Conservation (phyloP, 345 rosid species). For the Noccaea caerulescens region DNA sequence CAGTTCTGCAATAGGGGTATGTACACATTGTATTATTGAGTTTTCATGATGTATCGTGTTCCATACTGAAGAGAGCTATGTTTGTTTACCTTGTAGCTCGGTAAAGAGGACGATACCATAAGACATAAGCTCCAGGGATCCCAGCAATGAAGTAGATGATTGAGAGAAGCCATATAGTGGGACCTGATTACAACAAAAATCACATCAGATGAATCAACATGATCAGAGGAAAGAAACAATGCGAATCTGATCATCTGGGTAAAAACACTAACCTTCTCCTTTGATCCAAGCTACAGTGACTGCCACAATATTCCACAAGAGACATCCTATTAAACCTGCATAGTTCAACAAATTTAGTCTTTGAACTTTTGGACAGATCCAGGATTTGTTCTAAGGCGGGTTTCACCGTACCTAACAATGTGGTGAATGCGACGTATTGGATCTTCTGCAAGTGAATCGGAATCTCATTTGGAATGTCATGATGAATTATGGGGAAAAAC, state of each 20-base stretch:
- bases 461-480: slow-evolving; percentile 90
- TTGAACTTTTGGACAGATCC: slow-evolving; percentile 7
- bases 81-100: slow-evolving; percentile 85
- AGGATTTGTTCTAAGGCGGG: slow-evolving; percentile 9
- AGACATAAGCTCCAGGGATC: slow-evolving; percentile 83
- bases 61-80: slow-evolving; percentile 13
- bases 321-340: slow-evolving; percentile 81
- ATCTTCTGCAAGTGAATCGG: slow-evolving; percentile 87
- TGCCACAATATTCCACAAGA: slow-evolving; percentile 87
- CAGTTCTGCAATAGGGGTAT: slow-evolving; percentile 72
- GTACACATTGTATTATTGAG: slow-evolving; percentile 16
- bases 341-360: slow-evolving; percentile 1
- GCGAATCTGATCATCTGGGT: slow-evolving; percentile 14
- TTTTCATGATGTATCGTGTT: not conserved
- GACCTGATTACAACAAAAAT: slow-evolving; percentile 53
- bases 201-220: slow-evolving; percentile 28
- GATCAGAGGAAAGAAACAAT: slow-evolving; percentile 14
- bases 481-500: slow-evolving; percentile 89
- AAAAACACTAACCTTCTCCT: slow-evolving; percentile 70
- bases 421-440: slow-evolving; percentile 90
- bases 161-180: slow-evolving; percentile 93
- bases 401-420: slow-evolving; percentile 69
- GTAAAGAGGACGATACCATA: slow-evolving; percentile 97
- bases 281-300: slow-evolving; percentile 87
- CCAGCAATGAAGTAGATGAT: slow-evolving; percentile 87